Evolutionary conservation across 352 stramenopile species (phyloP).

Genomic region (Phytophthora meadii): DNA sequence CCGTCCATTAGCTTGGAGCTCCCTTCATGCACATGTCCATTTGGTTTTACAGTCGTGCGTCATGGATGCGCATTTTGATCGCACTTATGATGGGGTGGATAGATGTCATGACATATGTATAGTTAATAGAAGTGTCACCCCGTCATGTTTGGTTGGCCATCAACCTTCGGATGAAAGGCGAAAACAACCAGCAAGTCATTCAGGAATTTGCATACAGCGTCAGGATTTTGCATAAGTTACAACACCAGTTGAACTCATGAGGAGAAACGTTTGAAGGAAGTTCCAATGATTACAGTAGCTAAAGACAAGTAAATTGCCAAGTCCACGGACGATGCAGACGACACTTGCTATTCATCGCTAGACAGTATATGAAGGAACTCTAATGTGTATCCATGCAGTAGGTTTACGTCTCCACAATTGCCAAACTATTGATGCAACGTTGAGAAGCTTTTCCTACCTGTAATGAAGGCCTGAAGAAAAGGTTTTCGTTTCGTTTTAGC

Average conservation of each 20-base stretch:
- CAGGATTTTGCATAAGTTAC: too few relatives aligned
- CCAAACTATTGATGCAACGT: too few relatives aligned
- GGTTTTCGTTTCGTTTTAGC: not conserved
- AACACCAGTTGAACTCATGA: not conserved
- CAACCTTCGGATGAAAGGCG: not conserved
- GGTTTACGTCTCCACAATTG: not conserved
- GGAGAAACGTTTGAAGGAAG: not conserved
- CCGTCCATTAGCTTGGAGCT: not conserved
- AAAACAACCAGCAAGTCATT: slow-evolving; percentile 5
- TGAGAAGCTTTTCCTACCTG: not conserved
- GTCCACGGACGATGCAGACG: slow-evolving; percentile 65
- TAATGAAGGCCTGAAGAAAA: not conserved
- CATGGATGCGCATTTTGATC: slow-evolving; percentile 5
- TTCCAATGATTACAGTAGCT: slow-evolving; percentile 82
- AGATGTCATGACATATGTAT: slow-evolving; percentile 9
- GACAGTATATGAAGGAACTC: slow-evolving; percentile 43
- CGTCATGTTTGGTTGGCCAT: slow-evolving; percentile 34
- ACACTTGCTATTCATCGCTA: slow-evolving; percentile 84
- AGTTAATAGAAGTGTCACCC: slow-evolving; percentile 14
- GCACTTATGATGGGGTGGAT: slow-evolving; percentile 24
- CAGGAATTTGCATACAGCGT: not conserved
- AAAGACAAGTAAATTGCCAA: slow-evolving; percentile 51
- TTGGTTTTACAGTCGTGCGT: not conserved
- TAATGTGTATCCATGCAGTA: not conserved
- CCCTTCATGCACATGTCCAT: too few relatives aligned